A percentile compares a stretch with the other conserved stretches of the same genome.
Conservation (phyloP, 345 rosid genomes). For the Ailanthus altissimus region DNA sequence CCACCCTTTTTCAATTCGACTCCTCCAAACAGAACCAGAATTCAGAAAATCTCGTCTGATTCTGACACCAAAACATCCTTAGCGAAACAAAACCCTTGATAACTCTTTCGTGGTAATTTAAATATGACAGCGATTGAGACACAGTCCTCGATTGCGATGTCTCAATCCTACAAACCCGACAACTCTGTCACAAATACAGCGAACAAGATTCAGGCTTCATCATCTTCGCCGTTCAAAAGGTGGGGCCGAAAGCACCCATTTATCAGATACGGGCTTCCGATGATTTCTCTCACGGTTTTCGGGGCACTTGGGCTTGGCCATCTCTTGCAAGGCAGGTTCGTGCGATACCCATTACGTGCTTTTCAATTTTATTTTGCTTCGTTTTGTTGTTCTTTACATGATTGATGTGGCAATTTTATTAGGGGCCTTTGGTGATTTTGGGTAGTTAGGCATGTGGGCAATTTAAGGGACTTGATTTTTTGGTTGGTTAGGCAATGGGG, state of each 20-base stretch:
- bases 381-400: neutral
- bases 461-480: neutral
- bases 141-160: neutral
- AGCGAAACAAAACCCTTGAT: neutral
- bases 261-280: constrained; percentile 88
- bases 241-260: constrained; percentile 91
- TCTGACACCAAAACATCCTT: neutral
- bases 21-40: neutral
- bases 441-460: neutral
- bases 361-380: neutral
- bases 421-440: too few relatives aligned
- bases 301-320: constrained; percentile 86
- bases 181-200: constrained; percentile 17
- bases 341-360: constrained; percentile 12
- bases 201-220: constrained; percentile 24
- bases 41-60: too few relatives aligned
- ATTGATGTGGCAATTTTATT: too few relatives aligned
- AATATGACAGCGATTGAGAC: constrained; percentile 39
- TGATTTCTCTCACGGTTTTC: constrained; percentile 84
- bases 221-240: constrained; percentile 53
- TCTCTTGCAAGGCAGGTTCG: constrained; percentile 93
- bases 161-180: constrained; percentile 25
- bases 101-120: constrained; percentile 6
- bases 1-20: neutral
- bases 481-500: neutral